Conservation (phyloP, 2,329 filamentous ascomycete species). For the Fusarium setosum region DNA sequence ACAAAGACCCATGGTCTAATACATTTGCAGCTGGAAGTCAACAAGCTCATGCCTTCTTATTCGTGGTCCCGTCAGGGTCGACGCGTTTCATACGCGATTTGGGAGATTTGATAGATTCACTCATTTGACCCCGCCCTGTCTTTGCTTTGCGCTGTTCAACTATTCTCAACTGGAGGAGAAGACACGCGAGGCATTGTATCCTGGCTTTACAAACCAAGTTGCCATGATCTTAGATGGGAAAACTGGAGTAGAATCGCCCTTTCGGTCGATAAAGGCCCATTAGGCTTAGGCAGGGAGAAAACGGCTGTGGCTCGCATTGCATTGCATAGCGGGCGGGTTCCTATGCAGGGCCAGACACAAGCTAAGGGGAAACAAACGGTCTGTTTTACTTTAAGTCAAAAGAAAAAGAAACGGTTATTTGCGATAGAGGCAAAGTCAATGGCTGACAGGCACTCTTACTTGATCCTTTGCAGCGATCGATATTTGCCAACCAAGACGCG, state of each 20-base stretch:
- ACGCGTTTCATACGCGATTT: constrained; percentile 31
- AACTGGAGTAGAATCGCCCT: background rate
- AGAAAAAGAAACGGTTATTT: too few relatives aligned
- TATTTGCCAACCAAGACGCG: background rate
- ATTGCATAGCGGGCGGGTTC: constrained; percentile 38
- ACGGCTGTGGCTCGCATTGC: constrained; percentile 38
- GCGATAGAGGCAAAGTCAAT: too few relatives aligned
- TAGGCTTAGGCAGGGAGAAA: background rate
- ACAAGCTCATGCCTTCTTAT: constrained; percentile 20
- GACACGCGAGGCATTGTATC: background rate
- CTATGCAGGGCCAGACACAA: constrained; percentile 16
- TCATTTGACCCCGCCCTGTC: constrained; percentile 8
- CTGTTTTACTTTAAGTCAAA: background rate
- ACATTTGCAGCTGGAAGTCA: constrained; percentile 30
- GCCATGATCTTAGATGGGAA: background rate
- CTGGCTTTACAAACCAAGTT: background rate
- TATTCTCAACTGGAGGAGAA: background rate
- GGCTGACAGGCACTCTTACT: too few relatives aligned
- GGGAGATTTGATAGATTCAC: constrained; percentile 30
- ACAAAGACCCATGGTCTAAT: constrained; percentile 16
- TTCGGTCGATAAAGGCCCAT: background rate
- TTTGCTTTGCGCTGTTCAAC: background rate
- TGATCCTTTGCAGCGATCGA: background rate
- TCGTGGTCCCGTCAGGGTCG: background rate
- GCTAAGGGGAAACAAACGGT: background rate